Evolutionary conservation across 2,329 filamentous ascomycete genomes (phyloP).

Genomic region (Stachybotrys chartarum): DNA sequence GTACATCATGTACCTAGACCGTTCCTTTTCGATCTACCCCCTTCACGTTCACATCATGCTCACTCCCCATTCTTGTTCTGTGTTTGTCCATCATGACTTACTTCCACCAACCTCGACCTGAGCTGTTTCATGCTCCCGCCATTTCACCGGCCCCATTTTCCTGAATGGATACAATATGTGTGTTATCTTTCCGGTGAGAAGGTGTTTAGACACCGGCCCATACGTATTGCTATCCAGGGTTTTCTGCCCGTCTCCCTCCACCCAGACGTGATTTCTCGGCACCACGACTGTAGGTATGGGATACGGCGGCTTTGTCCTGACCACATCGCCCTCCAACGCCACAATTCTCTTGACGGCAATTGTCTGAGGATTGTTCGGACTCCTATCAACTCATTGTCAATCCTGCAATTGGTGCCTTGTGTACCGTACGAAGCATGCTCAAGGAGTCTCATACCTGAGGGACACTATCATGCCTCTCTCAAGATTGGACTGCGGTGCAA

Average conservation of each 20-base stretch:
- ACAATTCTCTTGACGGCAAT: conserved; percentile 77
- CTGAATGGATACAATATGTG: conserved; percentile 64
- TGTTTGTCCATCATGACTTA: background rate
- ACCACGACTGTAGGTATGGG: conserved; percentile 52
- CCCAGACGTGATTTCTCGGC: conserved; percentile 83
- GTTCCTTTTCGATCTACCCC: too few species aligned
- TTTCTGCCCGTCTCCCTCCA: conserved; percentile 79
- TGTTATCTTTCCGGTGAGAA: conserved; percentile 70
- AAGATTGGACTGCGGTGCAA: conserved; percentile 49
- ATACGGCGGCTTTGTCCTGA: conserved; percentile 59
- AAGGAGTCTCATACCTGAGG: conserved; percentile 41
- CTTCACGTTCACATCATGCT: background rate
- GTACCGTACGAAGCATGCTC: too few species aligned
- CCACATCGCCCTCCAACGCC: conserved; percentile 70
- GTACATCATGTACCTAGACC: background rate
- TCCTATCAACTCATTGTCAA: conserved; percentile 36
- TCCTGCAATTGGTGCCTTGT: too few species aligned
- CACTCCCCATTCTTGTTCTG: background rate
- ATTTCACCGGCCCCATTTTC: conserved; percentile 49
- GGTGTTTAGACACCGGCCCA: conserved; percentile 68
- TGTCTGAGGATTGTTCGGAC: conserved; percentile 61
- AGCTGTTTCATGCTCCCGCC: conserved; percentile 43
- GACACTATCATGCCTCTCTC: conserved; percentile 69
- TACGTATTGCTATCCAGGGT: conserved; percentile 85
- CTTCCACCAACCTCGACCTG: conserved; percentile 7